Base-by-base conservation (phyloP, 768 basidiomycete species). In the Termitomyces titanicus region DNA sequence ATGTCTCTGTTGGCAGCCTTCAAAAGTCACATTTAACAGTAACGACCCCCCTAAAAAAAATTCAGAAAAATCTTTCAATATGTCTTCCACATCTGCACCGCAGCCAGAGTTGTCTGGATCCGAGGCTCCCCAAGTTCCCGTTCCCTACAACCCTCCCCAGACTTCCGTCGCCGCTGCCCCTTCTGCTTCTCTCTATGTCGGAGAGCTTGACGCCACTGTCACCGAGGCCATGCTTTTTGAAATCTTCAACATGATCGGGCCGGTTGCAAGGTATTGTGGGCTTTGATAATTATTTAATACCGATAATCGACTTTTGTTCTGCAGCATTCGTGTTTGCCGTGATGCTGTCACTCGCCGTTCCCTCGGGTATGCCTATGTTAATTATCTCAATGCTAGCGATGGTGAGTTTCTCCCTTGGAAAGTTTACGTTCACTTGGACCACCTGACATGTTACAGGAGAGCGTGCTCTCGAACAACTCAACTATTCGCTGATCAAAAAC, bases 231-330 rank as follows among this genome's bases (percentile, higher is more conserved):
- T 98, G 94, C 84, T 99, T 52, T 99, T 98, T 70, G 97, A 99
- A 80, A 98, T 99, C 72, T 99, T 99, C 82, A 97, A 97, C 73
- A 96, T 98, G 92, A 94, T 98, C 74, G 97, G 97, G 50, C 97
- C 96, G 47, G 97, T 99, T 61, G 94, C 94, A 43, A 95, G 93
- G 94, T 92, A 61, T 22, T 18, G 15, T 46, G 1, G 11, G 27
- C 17, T 46, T 51, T 27, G 29, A 60, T 43, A 5, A 51, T 5
- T 20, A 45, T 39, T 9, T 29, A 39, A 24, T 18, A 15, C 7
- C 33, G 15, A 20, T 17, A 22, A 29, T 2, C 18, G 39, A 59
- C 29, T 11, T 40, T 22, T 27, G 5, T n/a, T 10, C 22, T 10
- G 34, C 58, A 94, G 94, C 72, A 98, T 99, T 71, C 96, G 97